Evolutionary conservation across 2,329 filamentous ascomycete genomes (phyloP), one percentile per base, ranked within the genome.

Genomic region (Didymella glomerata): DNA sequence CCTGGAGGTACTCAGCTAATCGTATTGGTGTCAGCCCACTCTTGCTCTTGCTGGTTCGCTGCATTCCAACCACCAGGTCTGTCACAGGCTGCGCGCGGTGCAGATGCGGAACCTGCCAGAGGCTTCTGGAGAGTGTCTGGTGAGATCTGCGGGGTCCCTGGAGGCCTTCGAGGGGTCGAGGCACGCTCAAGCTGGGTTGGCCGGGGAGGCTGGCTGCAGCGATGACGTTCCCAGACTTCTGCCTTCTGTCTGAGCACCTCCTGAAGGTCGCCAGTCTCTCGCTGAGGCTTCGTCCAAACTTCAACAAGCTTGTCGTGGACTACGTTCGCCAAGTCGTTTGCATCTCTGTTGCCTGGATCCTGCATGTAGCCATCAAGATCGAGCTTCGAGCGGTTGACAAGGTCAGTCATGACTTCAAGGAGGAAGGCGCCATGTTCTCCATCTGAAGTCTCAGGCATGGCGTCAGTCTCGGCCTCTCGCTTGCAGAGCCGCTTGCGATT

Each of bases 401-500:
- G 47, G 0, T 30, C 14, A 2, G 9, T 30, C 52, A 62, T 60
- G 13, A 24, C 30, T 4, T 49, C 47, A 13, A 53, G 41, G 3
- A 64, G 59, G 27, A 62, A 36, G 16, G 32, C 16, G 14, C 3
- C 32, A n/a, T n/a, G 32, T 4, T 6, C 32, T 36, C 16, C 14
- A 36, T 36, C 32, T n/a, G 32, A 36, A 7, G 6, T n/a, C 32
- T 36, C 32, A 36, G 32, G 4, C 11, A n/a, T 46, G 3, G 22
- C 20, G 2, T 61, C 51, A 2, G 22, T 20, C 6, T 54, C 47
- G 14, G 58, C 55, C 34, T 58, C 46, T 20, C 54, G 52, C 20
- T 58, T 65, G 54, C 62, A 64, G 8, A 46, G 44, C 9, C 65
- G 51, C 48, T 65, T 67, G 6, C 55, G 53, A 22, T 41, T 47